Base-by-base conservation (phyloP, 2,329 filamentous ascomycete genomes). In the Bipolaris cookei region DNA sequence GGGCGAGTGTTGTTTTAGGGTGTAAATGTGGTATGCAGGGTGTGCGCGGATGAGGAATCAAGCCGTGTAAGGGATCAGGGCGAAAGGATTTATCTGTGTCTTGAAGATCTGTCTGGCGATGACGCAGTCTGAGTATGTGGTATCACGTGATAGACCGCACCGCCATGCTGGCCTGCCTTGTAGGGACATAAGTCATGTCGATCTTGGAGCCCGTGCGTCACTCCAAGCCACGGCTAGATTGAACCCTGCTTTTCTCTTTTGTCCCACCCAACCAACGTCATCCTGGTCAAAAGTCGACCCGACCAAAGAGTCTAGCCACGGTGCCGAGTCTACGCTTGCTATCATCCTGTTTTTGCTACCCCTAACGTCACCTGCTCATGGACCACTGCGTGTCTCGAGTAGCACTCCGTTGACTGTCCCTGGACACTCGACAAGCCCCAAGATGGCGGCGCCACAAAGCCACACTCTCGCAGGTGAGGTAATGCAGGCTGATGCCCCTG, bases 191-290 rank as follows among this genome's bases (percentile, higher is more conserved):
- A 41, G 43, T 30, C 23, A 3, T 51, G 54, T 34, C 49, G 55
- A 58, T 58, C 55, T 13, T 25, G 28, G 32, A 6, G 42, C 13
- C 37, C 45, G 44, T 54, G 51, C 50, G 54, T 39, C 37, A 44
- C 37, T 32, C 41, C 54, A 52, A 21, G 16, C 48, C 51, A 52
- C 48, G 20, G 28, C 46, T 28, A 38, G 28, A n/a, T 8, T 28
- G 34, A 48, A 25, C 49, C 54, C 54, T 56, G 48, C 47, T 52
- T 55, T 48, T 43, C 52, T 42, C 48, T 56, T 55, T 45, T 14
- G 3, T 43, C 18, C 18, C 7, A 20, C 30, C 51, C 46, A 34
- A 37, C 35, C 41, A 53, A 56, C 54, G 54, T 54, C 49, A 57
- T 57, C 20, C 16, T 43, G 30, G 7, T 44, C 41, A 4, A 43